A percentile compares a stretch with the other conserved stretches of the same genome.
phyloP scores from a whole-genome alignment of 345 rosid genomes.

The Moringa oleifera region DNA sequence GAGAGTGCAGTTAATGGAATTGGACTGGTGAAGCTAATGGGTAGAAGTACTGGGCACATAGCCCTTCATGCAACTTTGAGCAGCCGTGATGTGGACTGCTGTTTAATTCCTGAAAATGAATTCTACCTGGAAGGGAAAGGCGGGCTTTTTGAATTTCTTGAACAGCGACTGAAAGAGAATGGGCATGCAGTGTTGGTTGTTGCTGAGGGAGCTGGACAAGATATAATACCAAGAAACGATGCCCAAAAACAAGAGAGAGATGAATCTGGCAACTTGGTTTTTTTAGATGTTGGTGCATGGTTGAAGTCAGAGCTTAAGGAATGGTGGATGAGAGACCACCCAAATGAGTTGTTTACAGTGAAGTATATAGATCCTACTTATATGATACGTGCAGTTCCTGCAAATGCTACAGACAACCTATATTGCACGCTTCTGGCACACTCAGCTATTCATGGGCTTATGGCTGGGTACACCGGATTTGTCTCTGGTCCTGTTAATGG shows the following conservation, averaged over 20 bases:
- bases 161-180: constrained; percentile 34
- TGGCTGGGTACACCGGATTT: constrained; percentile 88
- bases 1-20: constrained; percentile 91
- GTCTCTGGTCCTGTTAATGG: constrained; percentile 84
- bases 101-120: constrained; percentile 68
- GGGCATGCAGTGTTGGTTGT: constrained; percentile 86
- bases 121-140: constrained; percentile 74
- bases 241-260: constrained; percentile 66
- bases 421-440: constrained; percentile 87
- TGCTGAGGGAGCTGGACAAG: constrained; percentile 93
- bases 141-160: constrained; percentile 73
- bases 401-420: constrained; percentile 70
- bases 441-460: constrained; percentile 84
- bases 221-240: constrained; percentile 61
- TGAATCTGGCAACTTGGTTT: constrained; percentile 76
- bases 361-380: constrained; percentile 92
- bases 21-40: constrained; percentile 89
- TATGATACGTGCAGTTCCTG: constrained; percentile 90
- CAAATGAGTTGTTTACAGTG: constrained; percentile 58
- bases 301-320: constrained; percentile 61
- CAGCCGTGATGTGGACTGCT: constrained; percentile 93
- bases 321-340: constrained; percentile 74
- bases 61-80: constrained; percentile 81
- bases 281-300: constrained; percentile 84
- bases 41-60: constrained; percentile 90